Evolutionary conservation across 805 yeast species (phyloP).

Genomic region (Saccharomycopsis sp.): DNA sequence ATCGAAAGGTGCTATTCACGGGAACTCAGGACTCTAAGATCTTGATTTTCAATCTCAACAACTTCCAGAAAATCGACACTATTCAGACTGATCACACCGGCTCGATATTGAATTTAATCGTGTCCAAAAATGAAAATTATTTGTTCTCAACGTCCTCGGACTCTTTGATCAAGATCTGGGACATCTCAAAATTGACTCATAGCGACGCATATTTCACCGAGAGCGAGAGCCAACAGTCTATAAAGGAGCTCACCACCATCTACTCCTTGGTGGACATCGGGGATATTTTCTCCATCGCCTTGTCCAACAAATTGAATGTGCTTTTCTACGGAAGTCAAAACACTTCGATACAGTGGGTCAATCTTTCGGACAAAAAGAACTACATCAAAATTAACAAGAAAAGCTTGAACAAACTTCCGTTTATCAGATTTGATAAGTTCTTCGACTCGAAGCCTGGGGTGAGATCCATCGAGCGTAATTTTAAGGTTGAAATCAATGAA

Average conservation of each 20-base stretch:
- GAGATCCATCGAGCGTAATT: constrained; percentile 43
- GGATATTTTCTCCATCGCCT: constrained; percentile 79
- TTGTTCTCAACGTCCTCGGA: constrained; percentile 87
- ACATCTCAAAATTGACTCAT: constrained; percentile 35
- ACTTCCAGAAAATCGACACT: constrained; percentile 47
- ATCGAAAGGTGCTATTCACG: constrained; percentile 57
- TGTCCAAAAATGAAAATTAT: constrained; percentile 39
- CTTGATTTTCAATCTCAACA: constrained; percentile 57
- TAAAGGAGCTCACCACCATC: constrained; percentile 56
- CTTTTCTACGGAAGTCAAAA: constrained; percentile 88
- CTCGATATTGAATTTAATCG: constrained; percentile 61
- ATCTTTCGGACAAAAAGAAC: constrained; percentile 25
- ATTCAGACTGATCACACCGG: constrained; percentile 59
- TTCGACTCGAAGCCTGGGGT: constrained; percentile 83
- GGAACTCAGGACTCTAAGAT: constrained; percentile 88
- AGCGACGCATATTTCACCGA: not conserved
- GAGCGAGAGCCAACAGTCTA: constrained; percentile 7
- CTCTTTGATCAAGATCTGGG: constrained; percentile 84
- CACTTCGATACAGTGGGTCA: constrained; percentile 77
- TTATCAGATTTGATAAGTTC: constrained; percentile 69
- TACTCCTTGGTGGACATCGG: constrained; percentile 87
- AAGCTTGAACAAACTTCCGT: constrained; percentile 42
- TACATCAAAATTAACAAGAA: constrained; percentile 23
- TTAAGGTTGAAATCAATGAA: constrained; percentile 21
- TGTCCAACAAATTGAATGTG: constrained; percentile 52